Evolutionary conservation across 192 early-diverging fungal genomes (phyloP).

Genomic region (Rhizophagus clarus): DNA sequence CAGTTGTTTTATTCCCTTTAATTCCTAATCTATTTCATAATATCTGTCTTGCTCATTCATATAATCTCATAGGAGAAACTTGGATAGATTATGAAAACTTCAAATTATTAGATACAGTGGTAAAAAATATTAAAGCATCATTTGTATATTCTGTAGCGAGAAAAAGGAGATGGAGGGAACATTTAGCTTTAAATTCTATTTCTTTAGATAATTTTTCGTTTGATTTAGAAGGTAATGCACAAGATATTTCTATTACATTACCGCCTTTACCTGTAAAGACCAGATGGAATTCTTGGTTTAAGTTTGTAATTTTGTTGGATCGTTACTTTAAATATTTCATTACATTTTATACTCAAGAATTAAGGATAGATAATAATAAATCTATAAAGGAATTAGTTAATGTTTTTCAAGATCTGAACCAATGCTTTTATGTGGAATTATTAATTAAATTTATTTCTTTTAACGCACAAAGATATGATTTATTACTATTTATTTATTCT

Average conservation of each 20-base stretch:
- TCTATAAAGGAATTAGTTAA: background rate
- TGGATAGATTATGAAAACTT: background rate
- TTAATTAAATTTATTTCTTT: slow-evolving; percentile 13
- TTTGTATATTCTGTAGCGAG: background rate
- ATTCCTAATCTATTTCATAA: background rate
- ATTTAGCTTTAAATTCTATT: slow-evolving; percentile 10
- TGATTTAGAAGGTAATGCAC: background rate
- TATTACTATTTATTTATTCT: background rate
- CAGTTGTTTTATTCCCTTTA: background rate
- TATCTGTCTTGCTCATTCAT: background rate
- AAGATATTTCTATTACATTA: background rate
- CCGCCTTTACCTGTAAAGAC: slow-evolving; percentile 9
- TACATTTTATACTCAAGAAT: background rate
- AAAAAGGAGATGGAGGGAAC: background rate
- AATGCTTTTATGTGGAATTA: slow-evolving; percentile 6
- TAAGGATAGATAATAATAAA: background rate
- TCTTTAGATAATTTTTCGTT: background rate
- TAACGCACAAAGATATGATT: background rate
- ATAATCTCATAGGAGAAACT: background rate
- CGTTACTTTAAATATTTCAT: background rate
- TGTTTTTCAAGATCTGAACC: background rate
- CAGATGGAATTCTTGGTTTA: background rate
- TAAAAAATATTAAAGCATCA: background rate
- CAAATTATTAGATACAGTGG: slow-evolving; percentile 1
- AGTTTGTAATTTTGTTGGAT: slow-evolving; percentile 16